Percentiles rank a stretch among this genome's conserved stretches.
phyloP scores from a whole-genome alignment of 352 stramenopile genomes.

The Poterioochromonas sp. region DNA sequence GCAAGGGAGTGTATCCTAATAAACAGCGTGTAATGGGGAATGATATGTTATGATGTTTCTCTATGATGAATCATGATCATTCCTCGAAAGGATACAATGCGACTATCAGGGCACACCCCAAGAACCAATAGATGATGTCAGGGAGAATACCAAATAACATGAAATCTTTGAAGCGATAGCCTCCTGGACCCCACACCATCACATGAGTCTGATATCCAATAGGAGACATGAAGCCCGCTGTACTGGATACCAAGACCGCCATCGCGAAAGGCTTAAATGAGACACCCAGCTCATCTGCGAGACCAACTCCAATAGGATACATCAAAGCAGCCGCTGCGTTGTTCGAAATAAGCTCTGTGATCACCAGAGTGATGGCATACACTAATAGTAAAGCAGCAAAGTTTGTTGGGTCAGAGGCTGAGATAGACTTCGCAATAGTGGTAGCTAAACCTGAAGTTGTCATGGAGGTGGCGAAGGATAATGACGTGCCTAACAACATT shows the following conservation, averaged over 20 bases:
- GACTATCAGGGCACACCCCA: conserved; percentile 33
- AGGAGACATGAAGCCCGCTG: conserved; percentile 41
- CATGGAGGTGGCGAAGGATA: conserved; percentile 44
- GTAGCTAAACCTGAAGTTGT: conserved; percentile 42
- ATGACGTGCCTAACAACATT: conserved; percentile 43
- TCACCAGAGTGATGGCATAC: conserved; percentile 43
- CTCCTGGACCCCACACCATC: conserved; percentile 46
- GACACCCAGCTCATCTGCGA: conserved; percentile 39
- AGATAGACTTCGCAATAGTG: conserved; percentile 39
- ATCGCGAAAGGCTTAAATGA: conserved; percentile 45
- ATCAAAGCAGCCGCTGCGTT: conserved; percentile 45
- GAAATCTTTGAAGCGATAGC: conserved; percentile 47
- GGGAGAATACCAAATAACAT: conserved; percentile 43
- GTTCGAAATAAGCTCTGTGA: conserved; percentile 46
- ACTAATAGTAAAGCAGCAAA: conserved; percentile 40
- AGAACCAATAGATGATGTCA: conserved; percentile 38
- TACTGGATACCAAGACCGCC: conserved; percentile 38
- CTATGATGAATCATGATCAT: too few relatives aligned
- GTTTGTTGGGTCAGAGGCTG: conserved; percentile 26
- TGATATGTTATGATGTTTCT: too few relatives aligned
- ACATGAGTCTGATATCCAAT: conserved; percentile 50
- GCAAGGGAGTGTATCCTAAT: too few relatives aligned
- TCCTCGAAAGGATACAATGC: conserved; percentile 40
- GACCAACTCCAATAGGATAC: conserved; percentile 40
- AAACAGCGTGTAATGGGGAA: too few relatives aligned